Evolutionary conservation across 371 early-diverging fungal genomes (phyloP).

Genomic region (Dichotomocladium elegans): DNA sequence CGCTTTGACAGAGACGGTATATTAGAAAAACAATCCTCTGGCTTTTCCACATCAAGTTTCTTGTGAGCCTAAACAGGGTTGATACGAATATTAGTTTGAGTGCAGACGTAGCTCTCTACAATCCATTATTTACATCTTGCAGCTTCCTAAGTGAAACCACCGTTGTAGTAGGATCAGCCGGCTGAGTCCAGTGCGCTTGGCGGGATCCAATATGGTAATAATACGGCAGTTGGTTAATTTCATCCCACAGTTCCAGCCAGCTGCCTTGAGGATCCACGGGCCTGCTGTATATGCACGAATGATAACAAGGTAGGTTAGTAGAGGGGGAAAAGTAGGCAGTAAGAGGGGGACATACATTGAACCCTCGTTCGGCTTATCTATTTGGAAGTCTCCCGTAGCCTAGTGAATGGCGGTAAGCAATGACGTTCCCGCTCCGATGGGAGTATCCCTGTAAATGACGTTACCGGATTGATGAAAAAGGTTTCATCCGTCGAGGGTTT

Average conservation of each 20-base stretch:
- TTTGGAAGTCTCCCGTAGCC: constrained; percentile 62
- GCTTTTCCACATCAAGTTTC: background rate
- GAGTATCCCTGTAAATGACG: background rate
- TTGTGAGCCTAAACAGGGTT: background rate
- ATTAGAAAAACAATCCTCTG: background rate
- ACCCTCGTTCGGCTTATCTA: constrained; percentile 36
- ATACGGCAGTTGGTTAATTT: constrained; percentile 75
- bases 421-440: background rate
- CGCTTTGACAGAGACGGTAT: constrained; percentile 15
- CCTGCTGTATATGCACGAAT: constrained; percentile 12
- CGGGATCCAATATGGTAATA: constrained; percentile 85
- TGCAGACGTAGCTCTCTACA: background rate
- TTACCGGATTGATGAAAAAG: constrained; percentile 81
- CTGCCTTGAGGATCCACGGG: constrained; percentile 64
- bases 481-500: constrained; percentile 78
- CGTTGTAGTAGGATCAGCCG: constrained; percentile 59
- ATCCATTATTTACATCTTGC: background rate
- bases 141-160: constrained; percentile 72
- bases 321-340: constrained; percentile 2
- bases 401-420: constrained; percentile 8
- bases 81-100: too few species aligned
- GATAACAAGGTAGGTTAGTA: background rate
- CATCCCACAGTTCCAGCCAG: constrained; percentile 95
- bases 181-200: constrained; percentile 84
- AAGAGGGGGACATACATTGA: constrained; percentile 36